These are phyloP conservation scores for Saccharum hybrid DNA, from an alignment of 202 grass and related monocot species.

Conservation along the genomic window DNA sequence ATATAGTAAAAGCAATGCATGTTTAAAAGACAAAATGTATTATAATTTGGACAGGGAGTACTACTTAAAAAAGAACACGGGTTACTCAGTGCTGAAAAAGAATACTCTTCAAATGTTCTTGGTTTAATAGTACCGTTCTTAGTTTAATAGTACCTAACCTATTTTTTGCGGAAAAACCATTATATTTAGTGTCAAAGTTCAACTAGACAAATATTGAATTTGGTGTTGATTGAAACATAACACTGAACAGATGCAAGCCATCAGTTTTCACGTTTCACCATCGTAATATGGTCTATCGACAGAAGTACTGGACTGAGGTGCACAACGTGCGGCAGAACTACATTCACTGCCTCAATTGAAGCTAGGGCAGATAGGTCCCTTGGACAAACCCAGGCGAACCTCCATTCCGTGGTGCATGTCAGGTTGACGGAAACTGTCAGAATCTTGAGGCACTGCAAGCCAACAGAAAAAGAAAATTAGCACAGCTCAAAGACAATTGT, in stretches of 20 bases:
- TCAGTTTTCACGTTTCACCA: too few species aligned
- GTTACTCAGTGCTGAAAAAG: too few species aligned
- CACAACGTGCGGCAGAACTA: slow-evolving; percentile 16
- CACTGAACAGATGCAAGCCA: slow-evolving; percentile 28
- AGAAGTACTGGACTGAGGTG: background rate
- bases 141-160: too few species aligned
- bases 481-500: background rate
- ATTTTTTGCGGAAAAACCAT: background rate
- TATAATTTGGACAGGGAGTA: too few species aligned
- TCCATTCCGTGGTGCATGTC: slow-evolving; percentile 96
- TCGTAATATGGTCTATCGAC: slow-evolving; percentile 34
- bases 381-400: slow-evolving; percentile 84
- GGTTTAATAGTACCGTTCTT: too few species aligned
- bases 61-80: too few species aligned
- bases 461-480: slow-evolving; percentile 30
- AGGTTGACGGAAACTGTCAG: slow-evolving; percentile 61
- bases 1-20: too few species aligned
- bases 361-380: slow-evolving; percentile 69
- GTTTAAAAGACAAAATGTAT: too few species aligned
- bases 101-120: too few species aligned
- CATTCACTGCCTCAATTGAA: slow-evolving; percentile 54
- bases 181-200: background rate
- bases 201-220: background rate
- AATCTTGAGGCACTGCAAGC: slow-evolving; percentile 82
- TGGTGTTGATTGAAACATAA: background rate